Evolutionary conservation across 371 early-diverging fungal genomes (phyloP).

Genomic region (Syncephalastrum contaminatum): DNA sequence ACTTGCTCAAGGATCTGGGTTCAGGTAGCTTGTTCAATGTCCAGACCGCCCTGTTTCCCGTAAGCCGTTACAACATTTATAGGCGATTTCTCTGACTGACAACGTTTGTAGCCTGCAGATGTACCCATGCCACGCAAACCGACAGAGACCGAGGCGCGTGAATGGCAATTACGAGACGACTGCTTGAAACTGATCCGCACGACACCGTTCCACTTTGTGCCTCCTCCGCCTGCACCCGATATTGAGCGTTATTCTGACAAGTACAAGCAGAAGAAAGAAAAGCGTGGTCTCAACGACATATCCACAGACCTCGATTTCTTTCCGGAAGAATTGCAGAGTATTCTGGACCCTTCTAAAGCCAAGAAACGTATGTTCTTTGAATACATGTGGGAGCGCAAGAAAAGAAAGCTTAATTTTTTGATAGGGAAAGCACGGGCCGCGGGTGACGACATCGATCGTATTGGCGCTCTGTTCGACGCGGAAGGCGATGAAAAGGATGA

Average conservation of each 20-base stretch:
- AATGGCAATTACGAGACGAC: conserved; percentile 31
- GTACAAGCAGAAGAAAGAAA: conserved; percentile 25
- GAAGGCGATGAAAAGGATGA: conserved; percentile 31
- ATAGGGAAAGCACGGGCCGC: conserved; percentile 16
- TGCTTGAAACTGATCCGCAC: conserved; percentile 28
- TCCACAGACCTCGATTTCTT: conserved; percentile 46
- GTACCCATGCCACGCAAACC: conserved; percentile 48
- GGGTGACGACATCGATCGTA: conserved; percentile 24
- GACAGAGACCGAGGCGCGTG: conserved; percentile 28
- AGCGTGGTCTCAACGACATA: conserved; percentile 37
- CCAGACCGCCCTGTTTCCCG: conserved; percentile 45
- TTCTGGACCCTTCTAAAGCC: conserved; percentile 39
- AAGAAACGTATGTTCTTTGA: conserved; percentile 35
- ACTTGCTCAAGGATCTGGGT: conserved; percentile 43
- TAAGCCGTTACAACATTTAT: conserved; percentile 13
- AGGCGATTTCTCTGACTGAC: background rate
- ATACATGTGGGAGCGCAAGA: background rate
- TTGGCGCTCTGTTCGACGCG: conserved; percentile 36
- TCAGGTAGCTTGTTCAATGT: conserved; percentile 44
- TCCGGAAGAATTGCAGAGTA: conserved; percentile 48
- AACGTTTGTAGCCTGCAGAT: conserved; percentile 36
- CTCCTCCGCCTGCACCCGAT: conserved; percentile 40
- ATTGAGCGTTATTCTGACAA: conserved; percentile 52
- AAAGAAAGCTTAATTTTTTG: no score
- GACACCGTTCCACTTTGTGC: conserved; percentile 36